phyloP scores from a whole-genome alignment of 768 basidiomycete genomes.

The Leccinellum albellum region DNA sequence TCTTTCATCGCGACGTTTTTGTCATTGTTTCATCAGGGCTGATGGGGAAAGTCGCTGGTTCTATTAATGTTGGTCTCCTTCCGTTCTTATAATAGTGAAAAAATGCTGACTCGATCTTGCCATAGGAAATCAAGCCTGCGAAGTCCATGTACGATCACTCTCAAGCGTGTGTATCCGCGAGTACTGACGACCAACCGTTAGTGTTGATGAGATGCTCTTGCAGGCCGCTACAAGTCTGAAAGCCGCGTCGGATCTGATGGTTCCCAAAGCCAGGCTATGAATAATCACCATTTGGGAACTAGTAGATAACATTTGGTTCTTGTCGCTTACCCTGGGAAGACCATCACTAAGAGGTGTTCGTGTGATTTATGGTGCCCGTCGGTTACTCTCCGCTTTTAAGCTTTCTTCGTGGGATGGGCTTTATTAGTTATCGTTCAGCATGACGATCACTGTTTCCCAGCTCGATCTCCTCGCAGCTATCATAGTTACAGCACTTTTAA shows the following conservation, averaged over 20 bases:
- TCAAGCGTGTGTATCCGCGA: not conserved
- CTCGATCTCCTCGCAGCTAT: not conserved
- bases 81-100: not conserved
- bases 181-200: constrained; percentile 27
- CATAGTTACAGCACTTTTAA: constrained; percentile 2
- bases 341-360: not conserved
- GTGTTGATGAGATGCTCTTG: constrained; percentile 77
- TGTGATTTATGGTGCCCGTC: not conserved
- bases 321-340: not conserved
- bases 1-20: constrained; percentile 1
- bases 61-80: constrained; percentile 49
- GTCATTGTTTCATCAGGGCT: constrained; percentile 44
- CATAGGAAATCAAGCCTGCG: constrained; percentile 76
- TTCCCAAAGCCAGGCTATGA: constrained; percentile 48
- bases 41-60: constrained; percentile 76
- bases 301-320: not conserved
- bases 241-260: constrained; percentile 39
- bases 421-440: not conserved
- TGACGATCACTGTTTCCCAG: constrained; percentile 8
- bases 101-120: not conserved
- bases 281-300: not conserved
- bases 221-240: constrained; percentile 62
- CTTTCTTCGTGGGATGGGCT: not conserved
- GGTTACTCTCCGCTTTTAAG: too few species aligned
- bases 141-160: constrained; percentile 65